These are phyloP conservation scores for Suillus hirtellus DNA, from an alignment of 768 basidiomycete species.

Conservation along the genomic window DNA sequence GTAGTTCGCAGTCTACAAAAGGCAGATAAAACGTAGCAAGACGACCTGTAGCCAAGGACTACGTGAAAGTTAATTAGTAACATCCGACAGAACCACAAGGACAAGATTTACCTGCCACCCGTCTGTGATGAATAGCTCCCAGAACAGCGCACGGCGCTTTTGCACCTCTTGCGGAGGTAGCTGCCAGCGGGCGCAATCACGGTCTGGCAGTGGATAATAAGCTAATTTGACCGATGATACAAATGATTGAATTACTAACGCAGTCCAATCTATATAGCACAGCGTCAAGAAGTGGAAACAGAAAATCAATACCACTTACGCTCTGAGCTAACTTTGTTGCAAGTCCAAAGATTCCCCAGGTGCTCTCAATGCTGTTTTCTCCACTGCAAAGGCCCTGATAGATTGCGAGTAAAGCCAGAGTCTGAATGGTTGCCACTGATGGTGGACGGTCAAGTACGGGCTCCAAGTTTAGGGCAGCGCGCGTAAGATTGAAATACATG, in stretches of 20 bases:
- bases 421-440: slow-evolving; percentile 68
- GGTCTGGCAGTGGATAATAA: slow-evolving; percentile 47
- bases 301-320: slow-evolving; percentile 41
- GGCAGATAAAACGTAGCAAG: slow-evolving; percentile 68
- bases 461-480: slow-evolving; percentile 65
- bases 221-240: slow-evolving; percentile 4
- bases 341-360: slow-evolving; percentile 66
- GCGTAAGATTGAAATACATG: slow-evolving; percentile 58
- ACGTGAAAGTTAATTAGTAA: slow-evolving; percentile 5
- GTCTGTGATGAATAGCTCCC: slow-evolving; percentile 75
- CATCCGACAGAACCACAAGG: neutral
- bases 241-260: slow-evolving; percentile 44
- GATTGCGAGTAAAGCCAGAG: slow-evolving; percentile 66
- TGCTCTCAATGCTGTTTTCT: slow-evolving; percentile 69
- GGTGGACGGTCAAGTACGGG: slow-evolving; percentile 72
- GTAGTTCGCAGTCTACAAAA: slow-evolving; percentile 72
- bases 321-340: slow-evolving; percentile 69
- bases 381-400: slow-evolving; percentile 67
- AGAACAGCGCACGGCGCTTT: slow-evolving; percentile 69
- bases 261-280: slow-evolving; percentile 54
- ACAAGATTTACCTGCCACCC: slow-evolving; percentile 61
- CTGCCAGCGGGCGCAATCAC: slow-evolving; percentile 72
- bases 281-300: slow-evolving; percentile 3
- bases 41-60: slow-evolving; percentile 58
- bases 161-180: slow-evolving; percentile 62